A percentile compares a stretch with the other conserved stretches of the same genome.
phyloP scores from a whole-genome alignment of 345 rosid species.

The Euphorbia pulcherrima region DNA sequence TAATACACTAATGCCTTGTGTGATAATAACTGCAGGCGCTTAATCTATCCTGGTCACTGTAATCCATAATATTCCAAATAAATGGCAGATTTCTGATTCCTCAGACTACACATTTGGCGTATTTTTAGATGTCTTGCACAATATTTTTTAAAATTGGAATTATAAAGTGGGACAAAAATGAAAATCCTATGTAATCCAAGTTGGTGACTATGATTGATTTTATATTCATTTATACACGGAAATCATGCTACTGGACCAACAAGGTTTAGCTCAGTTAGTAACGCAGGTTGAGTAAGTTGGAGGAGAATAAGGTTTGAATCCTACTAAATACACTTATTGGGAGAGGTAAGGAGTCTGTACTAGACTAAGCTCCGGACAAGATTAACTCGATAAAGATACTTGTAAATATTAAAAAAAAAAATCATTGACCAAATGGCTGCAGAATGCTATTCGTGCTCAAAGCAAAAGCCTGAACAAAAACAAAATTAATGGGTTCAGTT shows the following conservation, averaged over 20 bases:
- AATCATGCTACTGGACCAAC: neutral
- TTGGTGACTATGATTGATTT: neutral
- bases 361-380: too few relatives aligned
- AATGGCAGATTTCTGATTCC: neutral
- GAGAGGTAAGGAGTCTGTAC: too few relatives aligned
- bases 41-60: neutral
- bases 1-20: neutral
- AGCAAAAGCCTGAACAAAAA: slow-evolving; percentile 30
- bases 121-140: neutral
- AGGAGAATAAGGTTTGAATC: too few relatives aligned
- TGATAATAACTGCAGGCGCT: neutral
- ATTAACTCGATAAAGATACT: too few relatives aligned
- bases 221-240: neutral
- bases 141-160: too few relatives aligned
- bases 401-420: too few relatives aligned
- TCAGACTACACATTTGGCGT: neutral
- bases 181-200: neutral
- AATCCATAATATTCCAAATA: neutral
- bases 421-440: neutral
- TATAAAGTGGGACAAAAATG: neutral
- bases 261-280: too few relatives aligned
- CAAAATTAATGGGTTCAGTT: slow-evolving; percentile 16
- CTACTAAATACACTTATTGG: too few relatives aligned
- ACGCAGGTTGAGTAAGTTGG: too few relatives aligned
- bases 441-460: neutral